phyloP scores from a whole-genome alignment of 768 basidiomycete species.

The Rhizopogon vesiculosus region DNA sequence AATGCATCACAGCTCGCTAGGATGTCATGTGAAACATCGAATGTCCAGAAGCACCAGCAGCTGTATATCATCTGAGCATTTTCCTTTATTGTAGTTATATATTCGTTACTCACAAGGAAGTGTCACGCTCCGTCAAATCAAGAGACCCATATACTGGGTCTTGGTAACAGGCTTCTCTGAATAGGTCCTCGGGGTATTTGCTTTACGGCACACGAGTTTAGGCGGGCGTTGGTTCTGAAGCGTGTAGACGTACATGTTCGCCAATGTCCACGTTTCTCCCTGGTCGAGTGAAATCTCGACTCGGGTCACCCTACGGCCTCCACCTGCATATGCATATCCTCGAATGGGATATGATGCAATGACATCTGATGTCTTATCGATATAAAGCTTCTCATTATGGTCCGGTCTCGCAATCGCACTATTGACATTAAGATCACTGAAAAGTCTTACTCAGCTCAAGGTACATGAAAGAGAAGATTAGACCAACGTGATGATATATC shows the following conservation, averaged over 20 bases:
- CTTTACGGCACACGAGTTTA: slow-evolving; percentile 8
- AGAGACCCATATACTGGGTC: slow-evolving; percentile 44
- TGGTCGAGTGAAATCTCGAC: slow-evolving; percentile 56
- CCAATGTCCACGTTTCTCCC: slow-evolving; percentile 44
- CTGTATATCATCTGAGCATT: slow-evolving; percentile 1
- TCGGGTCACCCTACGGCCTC: slow-evolving; percentile 51
- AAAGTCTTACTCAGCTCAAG: slow-evolving; percentile 24
- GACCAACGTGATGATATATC: slow-evolving; percentile 30
- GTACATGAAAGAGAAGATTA: neutral
- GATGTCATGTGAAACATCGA: slow-evolving; percentile 29
- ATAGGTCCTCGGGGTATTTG: slow-evolving; percentile 48
- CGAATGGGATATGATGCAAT: slow-evolving; percentile 33
- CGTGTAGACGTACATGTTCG: slow-evolving; percentile 26
- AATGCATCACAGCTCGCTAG: slow-evolving; percentile 34
- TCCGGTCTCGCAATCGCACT: slow-evolving; percentile 51
- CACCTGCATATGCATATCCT: slow-evolving; percentile 63
- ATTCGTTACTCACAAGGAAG: slow-evolving; percentile 34
- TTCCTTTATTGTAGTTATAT: neutral
- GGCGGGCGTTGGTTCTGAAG: neutral
- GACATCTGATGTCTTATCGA: slow-evolving; percentile 6
- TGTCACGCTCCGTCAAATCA: slow-evolving; percentile 43
- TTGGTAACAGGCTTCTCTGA: slow-evolving; percentile 30
- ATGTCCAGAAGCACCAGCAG: slow-evolving; percentile 61
- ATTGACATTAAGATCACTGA: slow-evolving; percentile 58
- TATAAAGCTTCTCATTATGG: slow-evolving; percentile 42